Conservation (phyloP, 306 rosid species). For the Sindora glabra region DNA sequence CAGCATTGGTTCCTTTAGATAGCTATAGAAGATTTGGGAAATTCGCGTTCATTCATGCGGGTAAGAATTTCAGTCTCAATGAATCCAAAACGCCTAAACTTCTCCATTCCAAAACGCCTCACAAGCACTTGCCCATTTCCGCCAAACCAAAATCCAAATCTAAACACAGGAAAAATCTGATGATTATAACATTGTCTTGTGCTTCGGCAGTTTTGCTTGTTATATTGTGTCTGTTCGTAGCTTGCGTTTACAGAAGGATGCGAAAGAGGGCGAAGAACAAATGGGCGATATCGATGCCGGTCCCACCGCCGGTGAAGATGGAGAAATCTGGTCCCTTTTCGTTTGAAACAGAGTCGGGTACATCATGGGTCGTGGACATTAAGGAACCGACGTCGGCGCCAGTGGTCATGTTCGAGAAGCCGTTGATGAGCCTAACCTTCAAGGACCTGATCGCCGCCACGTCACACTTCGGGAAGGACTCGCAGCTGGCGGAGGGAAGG, state of each 20-base stretch:
- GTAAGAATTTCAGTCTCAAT: slow-evolving; percentile 26
- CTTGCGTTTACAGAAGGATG: slow-evolving; percentile 33
- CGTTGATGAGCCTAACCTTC: slow-evolving; percentile 70
- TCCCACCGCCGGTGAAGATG: slow-evolving; percentile 37
- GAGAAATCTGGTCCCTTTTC: slow-evolving; percentile 90
- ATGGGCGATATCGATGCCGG: slow-evolving; percentile 93
- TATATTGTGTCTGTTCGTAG: slow-evolving; percentile 1
- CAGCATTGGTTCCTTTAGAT: neutral
- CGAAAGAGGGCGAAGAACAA: slow-evolving; percentile 38
- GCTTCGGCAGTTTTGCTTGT: slow-evolving; percentile 24
- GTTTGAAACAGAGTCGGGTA: slow-evolving; percentile 83
- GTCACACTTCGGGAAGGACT: slow-evolving; percentile 91
- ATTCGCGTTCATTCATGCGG: slow-evolving; percentile 56
- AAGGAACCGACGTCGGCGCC: slow-evolving; percentile 75
- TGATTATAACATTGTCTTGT: slow-evolving; percentile 22
- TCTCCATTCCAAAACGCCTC: slow-evolving; percentile 8
- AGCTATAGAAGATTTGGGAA: slow-evolving; percentile 39
- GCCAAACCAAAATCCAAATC: slow-evolving; percentile 21
- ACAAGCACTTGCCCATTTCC: neutral
- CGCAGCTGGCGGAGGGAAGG: slow-evolving; percentile 80
- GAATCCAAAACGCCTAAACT: slow-evolving; percentile 19
- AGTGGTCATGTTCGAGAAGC: slow-evolving; percentile 94
- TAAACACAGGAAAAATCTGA: too few relatives aligned
- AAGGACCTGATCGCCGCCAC: slow-evolving; percentile 86
- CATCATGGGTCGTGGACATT: slow-evolving; percentile 86